Evolutionary conservation across 345 rosid species (phyloP).

Genomic region (Anacardium occidentale): DNA sequence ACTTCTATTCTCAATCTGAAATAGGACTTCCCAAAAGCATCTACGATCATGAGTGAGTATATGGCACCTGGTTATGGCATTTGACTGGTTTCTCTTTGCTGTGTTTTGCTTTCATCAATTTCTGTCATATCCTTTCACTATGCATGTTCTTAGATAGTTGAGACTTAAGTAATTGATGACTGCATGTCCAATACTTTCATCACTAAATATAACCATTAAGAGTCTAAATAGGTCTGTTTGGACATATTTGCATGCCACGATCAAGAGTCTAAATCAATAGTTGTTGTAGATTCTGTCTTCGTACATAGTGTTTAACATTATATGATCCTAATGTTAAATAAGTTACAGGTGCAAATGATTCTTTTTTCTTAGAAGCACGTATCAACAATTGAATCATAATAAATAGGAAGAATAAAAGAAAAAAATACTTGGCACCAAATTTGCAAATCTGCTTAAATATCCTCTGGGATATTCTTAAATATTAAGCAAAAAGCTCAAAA

Average conservation of each 20-base stretch:
- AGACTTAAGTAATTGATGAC: neutral
- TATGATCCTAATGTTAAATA: neutral
- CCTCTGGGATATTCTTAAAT: too few relatives aligned
- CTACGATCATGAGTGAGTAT: conserved; percentile 79
- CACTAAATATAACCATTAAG: neutral
- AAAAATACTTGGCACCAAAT: too few relatives aligned
- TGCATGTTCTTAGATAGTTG: neutral
- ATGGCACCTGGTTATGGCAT: neutral
- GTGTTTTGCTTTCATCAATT: neutral
- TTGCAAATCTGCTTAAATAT: too few relatives aligned
- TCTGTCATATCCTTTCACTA: neutral
- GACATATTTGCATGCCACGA: neutral
- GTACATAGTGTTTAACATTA: neutral
- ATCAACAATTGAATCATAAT: neutral
- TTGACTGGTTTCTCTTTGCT: conserved; percentile 6
- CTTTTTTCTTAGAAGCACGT: neutral
- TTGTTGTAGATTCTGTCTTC: neutral
- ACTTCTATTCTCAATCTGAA: conserved; percentile 55
- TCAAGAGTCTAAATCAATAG: neutral
- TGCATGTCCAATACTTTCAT: neutral
- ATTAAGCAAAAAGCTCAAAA: too few relatives aligned
- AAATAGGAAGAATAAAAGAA: neutral
- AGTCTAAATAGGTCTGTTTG: neutral
- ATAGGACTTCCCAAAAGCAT: conserved; percentile 68
- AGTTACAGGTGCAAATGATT: neutral